Evolutionary conservation across 2,329 filamentous ascomycete genomes (phyloP).

Genomic region (Tolypocladium ovalisporum): DNA sequence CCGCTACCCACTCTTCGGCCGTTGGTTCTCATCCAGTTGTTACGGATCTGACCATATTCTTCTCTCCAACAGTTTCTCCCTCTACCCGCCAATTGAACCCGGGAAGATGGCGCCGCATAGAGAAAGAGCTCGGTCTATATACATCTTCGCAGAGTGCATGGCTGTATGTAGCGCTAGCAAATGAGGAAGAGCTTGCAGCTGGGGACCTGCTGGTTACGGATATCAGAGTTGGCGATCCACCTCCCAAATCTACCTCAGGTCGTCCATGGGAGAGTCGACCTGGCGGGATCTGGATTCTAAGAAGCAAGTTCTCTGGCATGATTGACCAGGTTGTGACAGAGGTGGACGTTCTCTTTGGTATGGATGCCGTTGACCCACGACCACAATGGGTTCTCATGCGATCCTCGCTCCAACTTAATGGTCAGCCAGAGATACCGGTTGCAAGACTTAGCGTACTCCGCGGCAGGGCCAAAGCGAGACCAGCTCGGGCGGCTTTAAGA

Average conservation of each 20-base stretch:
- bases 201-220: background rate
- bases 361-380: slow-evolving; percentile 19
- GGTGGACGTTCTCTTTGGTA: slow-evolving; percentile 57
- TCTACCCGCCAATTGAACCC: background rate
- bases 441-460: slow-evolving; percentile 22
- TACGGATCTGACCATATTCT: background rate
- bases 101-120: background rate
- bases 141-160: background rate
- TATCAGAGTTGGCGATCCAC: background rate
- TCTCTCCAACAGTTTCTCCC: background rate
- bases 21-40: background rate
- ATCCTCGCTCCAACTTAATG: slow-evolving; percentile 22
- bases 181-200: background rate
- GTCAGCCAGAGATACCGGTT: slow-evolving; percentile 18
- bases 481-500: slow-evolving; percentile 23
- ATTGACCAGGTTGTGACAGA: slow-evolving; percentile 42
- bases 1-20: background rate
- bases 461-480: slow-evolving; percentile 12
- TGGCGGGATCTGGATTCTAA: slow-evolving; percentile 55
- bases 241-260: slow-evolving; percentile 4
- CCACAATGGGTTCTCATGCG: slow-evolving; percentile 20
- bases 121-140: background rate
- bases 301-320: slow-evolving; percentile 27
- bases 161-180: background rate
- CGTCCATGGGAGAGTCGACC: slow-evolving; percentile 50